These are phyloP conservation scores for Globisporangium acanthophoron DNA, from an alignment of 352 stramenopile species.

Conservation along the genomic window DNA sequence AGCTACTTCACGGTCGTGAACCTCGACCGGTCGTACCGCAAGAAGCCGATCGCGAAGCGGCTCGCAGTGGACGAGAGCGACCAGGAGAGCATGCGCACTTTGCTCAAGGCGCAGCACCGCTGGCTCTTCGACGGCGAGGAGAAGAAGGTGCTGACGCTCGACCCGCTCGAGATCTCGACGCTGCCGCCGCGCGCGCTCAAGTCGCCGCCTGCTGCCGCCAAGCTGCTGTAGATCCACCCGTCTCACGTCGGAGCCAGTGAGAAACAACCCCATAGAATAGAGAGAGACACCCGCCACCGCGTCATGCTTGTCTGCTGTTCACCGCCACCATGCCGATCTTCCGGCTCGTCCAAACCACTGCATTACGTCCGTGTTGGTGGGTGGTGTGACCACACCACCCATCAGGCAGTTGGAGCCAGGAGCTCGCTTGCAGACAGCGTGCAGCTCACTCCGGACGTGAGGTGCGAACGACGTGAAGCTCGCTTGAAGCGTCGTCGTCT, in stretches of 20 bases:
- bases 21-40: slow-evolving; percentile 18
- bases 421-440: too few relatives aligned
- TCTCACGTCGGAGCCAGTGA: neutral
- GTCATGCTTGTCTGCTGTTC: too few relatives aligned
- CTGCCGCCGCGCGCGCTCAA: slow-evolving; percentile 22
- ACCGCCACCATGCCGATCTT: too few relatives aligned
- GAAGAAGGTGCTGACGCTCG: slow-evolving; percentile 43
- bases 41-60: slow-evolving; percentile 20
- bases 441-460: too few relatives aligned
- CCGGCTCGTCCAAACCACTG: too few relatives aligned
- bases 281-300: neutral
- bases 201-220: neutral
- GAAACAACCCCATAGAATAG: neutral
- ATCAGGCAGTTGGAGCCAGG: too few relatives aligned
- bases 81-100: slow-evolving; percentile 20
- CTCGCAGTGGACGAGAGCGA: slow-evolving; percentile 18
- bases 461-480: too few relatives aligned
- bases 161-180: slow-evolving; percentile 52
- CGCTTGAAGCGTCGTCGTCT: too few relatives aligned
- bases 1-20: slow-evolving; percentile 26
- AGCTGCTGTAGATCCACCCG: neutral
- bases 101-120: slow-evolving; percentile 62
- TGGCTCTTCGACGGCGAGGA: slow-evolving; percentile 71
- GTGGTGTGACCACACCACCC: too few relatives aligned
- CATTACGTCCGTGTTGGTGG: too few relatives aligned